phyloP scores from a whole-genome alignment of 1,284 basidiomycete species.

The Moesziomyces globuligerus region DNA sequence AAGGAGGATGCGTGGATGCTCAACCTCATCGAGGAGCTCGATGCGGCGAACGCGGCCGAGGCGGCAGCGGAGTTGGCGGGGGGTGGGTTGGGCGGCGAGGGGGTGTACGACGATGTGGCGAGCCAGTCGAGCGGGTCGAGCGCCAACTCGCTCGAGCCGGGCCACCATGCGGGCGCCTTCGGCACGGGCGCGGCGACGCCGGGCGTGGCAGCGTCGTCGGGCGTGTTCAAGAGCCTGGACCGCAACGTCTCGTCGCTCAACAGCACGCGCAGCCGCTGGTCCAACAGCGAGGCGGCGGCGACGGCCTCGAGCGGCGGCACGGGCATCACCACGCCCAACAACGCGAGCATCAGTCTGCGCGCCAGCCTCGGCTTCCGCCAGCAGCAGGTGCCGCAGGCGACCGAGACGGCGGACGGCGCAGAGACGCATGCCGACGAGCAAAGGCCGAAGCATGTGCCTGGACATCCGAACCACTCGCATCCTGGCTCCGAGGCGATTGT shows the following conservation, averaged over 20 bases:
- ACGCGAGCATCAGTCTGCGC: conserved; percentile 36
- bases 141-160: conserved; percentile 10
- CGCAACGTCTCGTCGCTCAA: conserved; percentile 40
- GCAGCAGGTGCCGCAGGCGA: conserved; percentile 21
- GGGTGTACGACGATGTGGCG: conserved; percentile 11
- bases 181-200: conserved; percentile 3
- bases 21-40: conserved; percentile 61
- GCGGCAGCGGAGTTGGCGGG: conserved; percentile 36
- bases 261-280: conserved; percentile 37
- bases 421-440: neutral
- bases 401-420: neutral
- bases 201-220: conserved; percentile 1
- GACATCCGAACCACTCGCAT: conserved; percentile 47
- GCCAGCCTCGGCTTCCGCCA: conserved; percentile 30
- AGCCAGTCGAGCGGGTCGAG: conserved; percentile 22
- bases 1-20: conserved; percentile 89
- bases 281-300: conserved; percentile 8
- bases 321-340: conserved; percentile 34
- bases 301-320: conserved; percentile 15
- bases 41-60: conserved; percentile 58
- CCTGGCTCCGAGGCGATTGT: conserved; percentile 52
- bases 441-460: conserved; percentile 30
- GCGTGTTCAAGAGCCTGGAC: conserved; percentile 39
- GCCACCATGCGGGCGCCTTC: neutral
- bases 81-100: neutral